These are phyloP conservation scores for Viola pubescens DNA, from an alignment of 441 rosid genomes.

Conservation along the genomic window DNA sequence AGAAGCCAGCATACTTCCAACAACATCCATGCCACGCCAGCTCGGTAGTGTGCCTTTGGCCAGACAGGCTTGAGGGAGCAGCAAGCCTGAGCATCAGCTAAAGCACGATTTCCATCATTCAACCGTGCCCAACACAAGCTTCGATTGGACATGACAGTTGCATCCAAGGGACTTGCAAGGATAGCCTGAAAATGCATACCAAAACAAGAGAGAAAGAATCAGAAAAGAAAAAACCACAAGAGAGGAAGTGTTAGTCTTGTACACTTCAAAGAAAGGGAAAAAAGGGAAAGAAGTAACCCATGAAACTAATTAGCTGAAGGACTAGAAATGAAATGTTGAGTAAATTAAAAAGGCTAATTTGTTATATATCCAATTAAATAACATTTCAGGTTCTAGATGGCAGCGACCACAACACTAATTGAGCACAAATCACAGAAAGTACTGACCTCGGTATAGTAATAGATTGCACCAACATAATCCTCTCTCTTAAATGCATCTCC, in stretches of 20 bases:
- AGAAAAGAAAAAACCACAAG: too few species aligned
- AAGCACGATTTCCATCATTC: constrained; percentile 6
- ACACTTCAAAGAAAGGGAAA: background rate
- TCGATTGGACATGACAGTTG: constrained; percentile 1
- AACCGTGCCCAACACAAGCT: constrained; percentile 12
- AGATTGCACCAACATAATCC: constrained; percentile 5
- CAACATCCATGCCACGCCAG: background rate
- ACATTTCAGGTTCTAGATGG: too few species aligned
- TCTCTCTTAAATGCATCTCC: constrained; percentile 3
- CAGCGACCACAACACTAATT: background rate
- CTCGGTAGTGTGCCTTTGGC: background rate
- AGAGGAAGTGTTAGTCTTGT: too few species aligned
- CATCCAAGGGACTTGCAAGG: background rate
- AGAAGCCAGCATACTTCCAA: background rate
- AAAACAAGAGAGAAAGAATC: background rate
- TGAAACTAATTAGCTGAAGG: background rate
- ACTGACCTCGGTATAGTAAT: constrained; percentile 1
- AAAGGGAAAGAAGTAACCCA: background rate
- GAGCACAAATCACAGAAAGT: background rate
- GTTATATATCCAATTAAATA: too few species aligned
- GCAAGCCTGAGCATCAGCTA: constrained; percentile 1
- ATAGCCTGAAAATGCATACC: background rate
- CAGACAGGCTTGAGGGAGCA: background rate
- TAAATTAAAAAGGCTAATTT: too few species aligned
- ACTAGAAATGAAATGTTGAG: too few species aligned